Evolutionary conservation across 2,329 filamentous ascomycete species (phyloP), one percentile per base, ranked within the genome.

Genomic region (Sarocladium strictum): DNA sequence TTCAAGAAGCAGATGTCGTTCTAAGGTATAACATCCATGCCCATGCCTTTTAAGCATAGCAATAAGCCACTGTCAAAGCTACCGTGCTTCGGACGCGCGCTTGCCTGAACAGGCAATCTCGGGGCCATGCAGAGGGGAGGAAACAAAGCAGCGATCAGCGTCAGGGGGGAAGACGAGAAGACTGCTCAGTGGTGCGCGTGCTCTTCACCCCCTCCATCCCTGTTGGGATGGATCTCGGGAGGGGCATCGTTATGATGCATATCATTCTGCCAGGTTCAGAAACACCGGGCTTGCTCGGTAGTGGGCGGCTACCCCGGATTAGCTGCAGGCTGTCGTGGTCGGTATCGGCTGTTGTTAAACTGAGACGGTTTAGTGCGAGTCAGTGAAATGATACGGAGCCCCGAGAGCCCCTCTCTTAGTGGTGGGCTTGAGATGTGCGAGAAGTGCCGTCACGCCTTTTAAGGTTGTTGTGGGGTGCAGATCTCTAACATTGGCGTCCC

Each of bases 1-100:
- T 33, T 51, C 27, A 51, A 51, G 47, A n/a, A 19, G 17, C 23
- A 32, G 43, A 49, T 3, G 43, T 49, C n/a, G 32, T 6, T 29
- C 27, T 49, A 51, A 51, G 29, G 43, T 49, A n/a, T n/a, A n/a
- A n/a, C n/a, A n/a, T n/a, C n/a, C n/a, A n/a, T n/a, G 26, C 26
- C 43, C 11, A 17, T 49, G 43, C 43, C 43, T n/a, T 51, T 51
- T 51, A 51, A 51, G 27, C 47, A 19, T 51, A 51, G 27, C 14
- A 33, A 51, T 35, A 51, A 51, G 29, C 26, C 26, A 23, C 26
- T 33, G 47, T 35, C 47, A 51, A 35, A 32, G 27, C 27, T 35
- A 32, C 26, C 27, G 35, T 10, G 7, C n/a, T 51, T 32, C 35
- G 3, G 26, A 12, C 26, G 10, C n/a, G 17, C 26, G 27, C 24